Evolutionary conservation across 352 stramenopile species (phyloP).

Genomic region (Blastocystis sp.): DNA sequence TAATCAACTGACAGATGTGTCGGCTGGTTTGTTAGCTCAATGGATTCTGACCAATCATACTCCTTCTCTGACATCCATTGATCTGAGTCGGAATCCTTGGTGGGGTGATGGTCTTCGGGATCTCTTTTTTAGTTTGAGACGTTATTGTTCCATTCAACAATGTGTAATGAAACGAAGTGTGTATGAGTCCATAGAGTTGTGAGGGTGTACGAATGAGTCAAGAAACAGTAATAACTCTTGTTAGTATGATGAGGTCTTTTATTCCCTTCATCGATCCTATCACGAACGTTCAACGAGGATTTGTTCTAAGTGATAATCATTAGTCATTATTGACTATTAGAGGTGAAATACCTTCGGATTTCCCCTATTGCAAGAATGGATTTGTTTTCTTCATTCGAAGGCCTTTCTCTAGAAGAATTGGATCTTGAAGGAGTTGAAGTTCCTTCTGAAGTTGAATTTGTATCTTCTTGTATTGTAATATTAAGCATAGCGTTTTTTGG

Average conservation of each 20-base stretch:
- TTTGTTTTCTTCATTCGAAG: background rate
- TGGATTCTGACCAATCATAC: background rate
- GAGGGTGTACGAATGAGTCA: background rate
- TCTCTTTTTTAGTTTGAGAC: background rate
- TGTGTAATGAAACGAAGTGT: background rate
- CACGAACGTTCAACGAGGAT: background rate
- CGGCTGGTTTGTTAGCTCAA: background rate
- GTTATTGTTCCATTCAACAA: background rate
- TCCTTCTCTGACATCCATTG: background rate
- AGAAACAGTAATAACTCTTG: background rate
- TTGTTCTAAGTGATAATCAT: background rate
- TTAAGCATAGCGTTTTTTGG: slow-evolving; percentile 26
- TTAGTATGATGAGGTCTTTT: background rate
- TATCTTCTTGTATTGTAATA: background rate
- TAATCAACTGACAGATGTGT: slow-evolving; percentile 5
- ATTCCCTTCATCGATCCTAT: background rate
- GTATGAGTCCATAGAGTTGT: background rate
- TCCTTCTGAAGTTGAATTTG: slow-evolving; percentile 7
- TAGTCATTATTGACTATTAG: background rate
- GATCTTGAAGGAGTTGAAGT: slow-evolving; percentile 11
- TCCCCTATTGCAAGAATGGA: background rate
- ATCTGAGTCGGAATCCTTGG: slow-evolving; percentile 31
- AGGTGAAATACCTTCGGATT: background rate
- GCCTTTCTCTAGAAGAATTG: background rate
- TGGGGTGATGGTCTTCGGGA: background rate